Conservation (phyloP, 1,139 yeast genomes). For the Debaryomyces singareniensis region DNA sequence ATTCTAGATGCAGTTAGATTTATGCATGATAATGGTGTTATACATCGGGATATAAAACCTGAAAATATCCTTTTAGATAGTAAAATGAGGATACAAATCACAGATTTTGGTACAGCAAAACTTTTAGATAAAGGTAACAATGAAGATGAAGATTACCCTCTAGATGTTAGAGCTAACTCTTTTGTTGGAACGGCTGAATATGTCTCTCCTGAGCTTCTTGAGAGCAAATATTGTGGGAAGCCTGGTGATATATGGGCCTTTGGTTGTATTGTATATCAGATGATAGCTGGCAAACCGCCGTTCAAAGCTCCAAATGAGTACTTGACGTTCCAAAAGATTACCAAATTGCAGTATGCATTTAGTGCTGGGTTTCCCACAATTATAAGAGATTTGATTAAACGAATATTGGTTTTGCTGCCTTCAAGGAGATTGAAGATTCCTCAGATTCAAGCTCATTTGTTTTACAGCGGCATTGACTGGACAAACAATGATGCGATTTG, state of each 20-base stretch:
- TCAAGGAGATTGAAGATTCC: constrained; percentile 34
- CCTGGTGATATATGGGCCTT: constrained; percentile 80
- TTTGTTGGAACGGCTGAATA: constrained; percentile 85
- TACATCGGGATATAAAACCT: constrained; percentile 78
- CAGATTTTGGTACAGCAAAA: constrained; percentile 80
- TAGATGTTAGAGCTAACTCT: constrained; percentile 53
- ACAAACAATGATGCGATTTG: constrained; percentile 58
- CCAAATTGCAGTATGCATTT: constrained; percentile 60
- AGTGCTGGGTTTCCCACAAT: constrained; percentile 44
- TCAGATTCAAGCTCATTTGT: constrained; percentile 49
- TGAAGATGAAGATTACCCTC: constrained; percentile 34
- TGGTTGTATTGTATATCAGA: constrained; percentile 73
- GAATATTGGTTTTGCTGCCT: constrained; percentile 40
- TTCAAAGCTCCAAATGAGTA: constrained; percentile 75
- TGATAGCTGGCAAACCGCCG: constrained; percentile 74
- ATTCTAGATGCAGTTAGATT: constrained; percentile 58
- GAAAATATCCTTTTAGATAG: constrained; percentile 66
- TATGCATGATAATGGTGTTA: constrained; percentile 70
- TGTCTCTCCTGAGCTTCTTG: constrained; percentile 70
- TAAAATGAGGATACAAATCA: constrained; percentile 61
- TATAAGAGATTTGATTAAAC: constrained; percentile 43
- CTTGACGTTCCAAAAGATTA: constrained; percentile 49
- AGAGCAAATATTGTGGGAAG: constrained; percentile 63
- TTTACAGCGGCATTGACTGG: constrained; percentile 68
- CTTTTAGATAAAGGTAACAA: constrained; percentile 42